phyloP scores from a whole-genome alignment of 2,329 filamentous ascomycete species.

The Cyphellophora europaea region DNA sequence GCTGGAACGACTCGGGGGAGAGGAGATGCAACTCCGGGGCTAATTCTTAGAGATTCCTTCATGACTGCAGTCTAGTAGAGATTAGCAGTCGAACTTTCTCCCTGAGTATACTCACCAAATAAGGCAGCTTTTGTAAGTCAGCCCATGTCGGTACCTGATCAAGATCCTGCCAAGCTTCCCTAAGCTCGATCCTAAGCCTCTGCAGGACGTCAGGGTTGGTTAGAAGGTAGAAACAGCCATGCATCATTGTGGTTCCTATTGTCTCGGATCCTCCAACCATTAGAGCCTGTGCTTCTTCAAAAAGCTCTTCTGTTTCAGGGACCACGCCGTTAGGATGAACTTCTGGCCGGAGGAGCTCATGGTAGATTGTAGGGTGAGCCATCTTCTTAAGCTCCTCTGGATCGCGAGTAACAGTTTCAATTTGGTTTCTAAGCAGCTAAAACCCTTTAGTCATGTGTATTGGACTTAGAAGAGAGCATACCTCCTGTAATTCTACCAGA shows the following conservation, averaged over 20 bases:
- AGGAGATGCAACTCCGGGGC: constrained; percentile 22
- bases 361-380: constrained; percentile 29
- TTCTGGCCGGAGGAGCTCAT: constrained; percentile 24
- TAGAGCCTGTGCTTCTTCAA: constrained; percentile 36
- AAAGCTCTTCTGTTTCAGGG: constrained; percentile 25
- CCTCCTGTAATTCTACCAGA: constrained; percentile 29
- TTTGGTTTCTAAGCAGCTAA: constrained; percentile 15
- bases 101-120: too few relatives aligned
- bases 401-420: constrained; percentile 18
- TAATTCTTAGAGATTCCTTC: constrained; percentile 29
- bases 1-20: constrained; percentile 21
- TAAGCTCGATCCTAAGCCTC: constrained; percentile 30
- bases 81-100: too few relatives aligned
- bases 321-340: constrained; percentile 23
- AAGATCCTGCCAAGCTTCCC: constrained; percentile 26
- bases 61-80: constrained; percentile 28
- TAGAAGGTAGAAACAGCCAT: constrained; percentile 33
- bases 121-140: constrained; percentile 20
- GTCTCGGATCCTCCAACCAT: constrained; percentile 40
- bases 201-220: constrained; percentile 23
- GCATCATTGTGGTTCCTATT: constrained; percentile 31
- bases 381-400: constrained; percentile 20
- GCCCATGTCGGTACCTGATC: constrained; percentile 20
- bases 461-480: too few relatives aligned
- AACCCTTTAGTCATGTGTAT: too few relatives aligned